Conservation (phyloP, 2,329 filamentous ascomycete genomes). For the Cryphonectria naterciae region DNA sequence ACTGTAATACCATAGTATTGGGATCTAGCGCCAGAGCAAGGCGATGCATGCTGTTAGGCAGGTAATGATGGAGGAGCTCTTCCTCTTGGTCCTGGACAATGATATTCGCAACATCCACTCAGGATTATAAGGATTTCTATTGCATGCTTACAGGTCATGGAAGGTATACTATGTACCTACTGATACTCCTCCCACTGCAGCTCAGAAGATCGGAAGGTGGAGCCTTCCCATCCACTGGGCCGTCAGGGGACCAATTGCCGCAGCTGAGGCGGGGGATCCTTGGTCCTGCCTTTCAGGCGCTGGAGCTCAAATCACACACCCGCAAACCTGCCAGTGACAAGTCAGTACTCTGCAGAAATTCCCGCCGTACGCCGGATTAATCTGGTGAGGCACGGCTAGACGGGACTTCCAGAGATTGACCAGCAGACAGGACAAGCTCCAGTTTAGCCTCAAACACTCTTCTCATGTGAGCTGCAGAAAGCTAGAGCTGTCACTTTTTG, state of each 20-base stretch:
- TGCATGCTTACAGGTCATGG: not conserved
- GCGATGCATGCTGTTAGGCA: not conserved
- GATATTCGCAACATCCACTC: too few species aligned
- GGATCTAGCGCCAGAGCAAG: not conserved
- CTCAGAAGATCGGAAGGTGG: not conserved
- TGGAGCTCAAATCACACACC: not conserved
- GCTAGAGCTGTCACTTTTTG: not conserved
- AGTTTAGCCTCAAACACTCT: not conserved
- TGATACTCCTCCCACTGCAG: not conserved
- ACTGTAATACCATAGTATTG: too few species aligned
- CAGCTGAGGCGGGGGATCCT: conserved; percentile 4
- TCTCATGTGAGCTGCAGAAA: not conserved
- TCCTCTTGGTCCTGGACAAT: too few species aligned
- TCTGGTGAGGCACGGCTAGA: not conserved
- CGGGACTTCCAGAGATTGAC: not conserved
- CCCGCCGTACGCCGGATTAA: not conserved
- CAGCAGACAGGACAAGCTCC: not conserved
- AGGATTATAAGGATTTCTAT: not conserved
- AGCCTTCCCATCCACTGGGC: not conserved
- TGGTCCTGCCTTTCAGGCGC: not conserved
- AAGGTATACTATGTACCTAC: not conserved
- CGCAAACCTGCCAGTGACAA: too few species aligned
- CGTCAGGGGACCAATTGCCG: not conserved
- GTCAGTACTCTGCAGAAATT: not conserved
- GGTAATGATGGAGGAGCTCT: too few species aligned